Evolutionary conservation across 345 rosid species (phyloP), one percentile per base, ranked within the genome.

Genomic region (Brassica rapa): DNA sequence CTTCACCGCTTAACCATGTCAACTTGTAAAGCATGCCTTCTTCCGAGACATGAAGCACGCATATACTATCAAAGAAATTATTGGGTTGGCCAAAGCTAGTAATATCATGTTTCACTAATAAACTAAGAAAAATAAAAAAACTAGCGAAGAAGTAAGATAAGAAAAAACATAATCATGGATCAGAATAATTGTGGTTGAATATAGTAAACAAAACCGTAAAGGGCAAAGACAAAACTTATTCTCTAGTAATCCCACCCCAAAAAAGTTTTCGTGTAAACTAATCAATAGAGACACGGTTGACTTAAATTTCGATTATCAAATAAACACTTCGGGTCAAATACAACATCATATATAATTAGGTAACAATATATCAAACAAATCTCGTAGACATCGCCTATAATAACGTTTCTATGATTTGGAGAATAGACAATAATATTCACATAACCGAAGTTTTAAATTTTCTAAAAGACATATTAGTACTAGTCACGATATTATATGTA

Each of bases 261-360:
- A 24, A 61, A 27, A 2, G 16, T 64, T 66, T 56, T 39, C 59
- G 43, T 12, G 59, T 66, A 66, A 51, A 51, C 56, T 15, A 56
- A 75, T 66, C 29, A 37, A 75, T 6, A 11, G 29, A 46, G 56
- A 51, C 56, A 55, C 37, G 19, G 39, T 55, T 10, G 64, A 65
- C 64, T 53, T 74, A 10, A 64, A 63, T 30, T 59, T 51, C 35
- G 11, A 53, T 21, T 53, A 63, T 9, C 21, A 30, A 30, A 15
- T 6, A 8, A 51, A 2, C 19, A 29, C 35, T 2, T 16, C 30
- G 55, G 46, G 7, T 16, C 62, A 41, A 30, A 29, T 41, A 57
- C 49, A 68, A 16, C 2, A 67, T 2, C 24, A 66, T 27, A 27
- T 27, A 27, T 25, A 25, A 37, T 25, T 21, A 4, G 19, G 19